Percentiles rank a stretch among this genome's conserved stretches.
Evolutionary conservation across 495 filamentous ascomycete species (phyloP).

Genomic region (Rostrohypoxylon terebratum): DNA sequence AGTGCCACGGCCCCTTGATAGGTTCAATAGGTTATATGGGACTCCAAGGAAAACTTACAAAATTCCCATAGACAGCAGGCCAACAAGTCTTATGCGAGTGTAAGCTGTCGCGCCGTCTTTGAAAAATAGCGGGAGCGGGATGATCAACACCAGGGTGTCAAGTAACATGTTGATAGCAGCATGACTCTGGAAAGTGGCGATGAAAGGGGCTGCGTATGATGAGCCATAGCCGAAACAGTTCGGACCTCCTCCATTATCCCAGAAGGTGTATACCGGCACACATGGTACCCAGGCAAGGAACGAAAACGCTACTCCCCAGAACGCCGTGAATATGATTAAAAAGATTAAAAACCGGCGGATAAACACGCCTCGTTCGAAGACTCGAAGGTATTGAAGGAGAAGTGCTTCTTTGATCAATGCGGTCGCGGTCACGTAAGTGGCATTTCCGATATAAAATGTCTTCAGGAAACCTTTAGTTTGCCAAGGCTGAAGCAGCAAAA

Average conservation of each 20-base stretch:
- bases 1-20: not conserved
- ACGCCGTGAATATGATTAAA: constrained; percentile 42
- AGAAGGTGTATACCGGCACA: constrained; percentile 43
- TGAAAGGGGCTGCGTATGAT: constrained; percentile 29
- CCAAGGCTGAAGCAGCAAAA: constrained; percentile 35
- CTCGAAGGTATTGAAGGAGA: constrained; percentile 52
- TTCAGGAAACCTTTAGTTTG: constrained; percentile 33
- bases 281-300: constrained; percentile 53
- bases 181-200: constrained; percentile 51
- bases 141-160: constrained; percentile 48
- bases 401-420: constrained; percentile 53
- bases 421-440: constrained; percentile 47
- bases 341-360: constrained; percentile 36
- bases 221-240: constrained; percentile 50
- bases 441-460: constrained; percentile 50
- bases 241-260: constrained; percentile 19
- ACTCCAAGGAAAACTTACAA: constrained; percentile 35
- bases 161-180: constrained; percentile 50
- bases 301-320: constrained; percentile 50
- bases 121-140: constrained; percentile 52
- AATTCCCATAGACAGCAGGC: constrained; percentile 47
- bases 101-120: constrained; percentile 27
- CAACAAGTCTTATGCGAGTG: constrained; percentile 43
- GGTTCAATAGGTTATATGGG: not conserved
- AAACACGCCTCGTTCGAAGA: constrained; percentile 41